Percentiles rank a stretch among this genome's conserved stretches.
phyloP scores from a whole-genome alignment of 768 basidiomycete species.

The Xerocomus spinulosus region DNA sequence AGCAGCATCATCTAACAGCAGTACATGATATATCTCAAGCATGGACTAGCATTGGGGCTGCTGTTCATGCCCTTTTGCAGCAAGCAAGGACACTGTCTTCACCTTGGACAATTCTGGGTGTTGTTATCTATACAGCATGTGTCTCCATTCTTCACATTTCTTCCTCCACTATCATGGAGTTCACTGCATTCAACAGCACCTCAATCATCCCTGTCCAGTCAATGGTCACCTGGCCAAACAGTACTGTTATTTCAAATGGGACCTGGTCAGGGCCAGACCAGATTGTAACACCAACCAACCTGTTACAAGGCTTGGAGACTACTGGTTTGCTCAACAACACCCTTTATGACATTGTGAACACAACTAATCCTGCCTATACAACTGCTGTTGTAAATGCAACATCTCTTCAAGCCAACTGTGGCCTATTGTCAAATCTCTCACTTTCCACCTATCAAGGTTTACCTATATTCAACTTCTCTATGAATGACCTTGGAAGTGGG shows the following conservation, averaged over 20 bases:
- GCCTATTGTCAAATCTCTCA: slow-evolving; percentile 9
- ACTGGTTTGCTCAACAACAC: slow-evolving; percentile 10
- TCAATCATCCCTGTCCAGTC: background rate
- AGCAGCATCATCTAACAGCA: slow-evolving; percentile 12
- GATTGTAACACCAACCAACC: background rate
- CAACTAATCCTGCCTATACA: background rate
- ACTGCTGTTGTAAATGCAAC: slow-evolving; percentile 14
- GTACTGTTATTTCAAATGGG: background rate
- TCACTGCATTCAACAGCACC: slow-evolving; percentile 10
- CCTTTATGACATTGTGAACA: slow-evolving; percentile 8
- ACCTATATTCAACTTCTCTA: background rate
- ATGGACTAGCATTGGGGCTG: slow-evolving; percentile 23
- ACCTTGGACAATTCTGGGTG: slow-evolving; percentile 6
- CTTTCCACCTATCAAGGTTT: background rate
- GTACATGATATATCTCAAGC: slow-evolving; percentile 18
- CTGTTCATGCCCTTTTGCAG: slow-evolving; percentile 10
- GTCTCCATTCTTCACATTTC: slow-evolving; percentile 19
- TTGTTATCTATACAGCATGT: slow-evolving; percentile 14
- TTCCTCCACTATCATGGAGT: slow-evolving; percentile 20
- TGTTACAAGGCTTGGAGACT: background rate
- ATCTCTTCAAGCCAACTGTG: slow-evolving; percentile 4
- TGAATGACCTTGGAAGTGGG: background rate
- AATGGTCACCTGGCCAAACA: slow-evolving; percentile 5
- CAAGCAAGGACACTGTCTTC: slow-evolving; percentile 15
- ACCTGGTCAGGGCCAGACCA: background rate